Evolutionary conservation across 2,329 filamentous ascomycete species (phyloP), one percentile per base, ranked within the genome.

Genomic region (Lachnellula occidentalis): DNA sequence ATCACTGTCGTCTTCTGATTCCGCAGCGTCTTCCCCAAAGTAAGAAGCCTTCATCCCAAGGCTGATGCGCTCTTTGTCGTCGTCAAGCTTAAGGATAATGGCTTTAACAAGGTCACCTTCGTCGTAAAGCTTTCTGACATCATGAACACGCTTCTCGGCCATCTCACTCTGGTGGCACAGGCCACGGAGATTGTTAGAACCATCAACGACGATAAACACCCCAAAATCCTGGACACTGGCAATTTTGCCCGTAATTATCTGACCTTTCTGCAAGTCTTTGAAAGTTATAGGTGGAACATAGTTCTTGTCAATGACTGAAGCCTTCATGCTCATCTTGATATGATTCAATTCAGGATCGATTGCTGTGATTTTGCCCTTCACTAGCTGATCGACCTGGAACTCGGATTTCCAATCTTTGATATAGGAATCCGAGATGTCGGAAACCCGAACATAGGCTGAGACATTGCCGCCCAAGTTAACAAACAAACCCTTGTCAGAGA

Each of bases 21-120:
- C 78, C 19, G 79, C 82, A 31, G 80, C 81, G 24, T 74, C 74
- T 51, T 83, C 78, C 55, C 85, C 82, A 66, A 99, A 92, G 67
- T 96, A 90, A 9, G 90, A 95, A 37, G 94, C 90, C 73, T 97
- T 99, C 57, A 99, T 76, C 1, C 92, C 90, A 65, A 99, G 90
- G 64, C 82, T 95, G 64, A 99, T 86, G 64, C 87, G 86, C 69
- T 85, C 86, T 70, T 88, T 87, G 61, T 86, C 78, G 4, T 74
- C 66, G 62, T 97, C 86, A 48, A 99, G 76, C 64, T 86, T 88
- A 49, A 97, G 72, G 15, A 99, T 79, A 69, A 89, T 88, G 14
- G 92, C 92, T 75, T 97, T 97, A 59, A 99, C 94, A n/a, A 78
- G 75, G 71, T 99, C 94, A 12, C 92, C 94, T 66, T 91, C 89